A percentile compares a stretch with the other conserved stretches of the same genome.
Conservation (phyloP, 768 basidiomycete genomes). For the Pisolithus marmoratus region DNA sequence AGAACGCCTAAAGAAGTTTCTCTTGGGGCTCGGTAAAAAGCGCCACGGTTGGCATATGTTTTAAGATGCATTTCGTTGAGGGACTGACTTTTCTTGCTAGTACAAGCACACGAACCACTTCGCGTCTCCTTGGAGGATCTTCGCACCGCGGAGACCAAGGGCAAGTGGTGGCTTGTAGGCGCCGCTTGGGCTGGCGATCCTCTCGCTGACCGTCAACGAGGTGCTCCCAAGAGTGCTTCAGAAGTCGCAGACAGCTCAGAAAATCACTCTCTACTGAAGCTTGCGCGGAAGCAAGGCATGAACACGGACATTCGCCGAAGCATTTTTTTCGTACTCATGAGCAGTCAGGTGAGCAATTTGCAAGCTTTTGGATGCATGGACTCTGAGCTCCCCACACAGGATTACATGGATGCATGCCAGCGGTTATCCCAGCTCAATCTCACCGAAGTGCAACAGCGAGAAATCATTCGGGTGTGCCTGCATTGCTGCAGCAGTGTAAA, state of each 20-base stretch:
- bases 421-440: conserved; percentile 79
- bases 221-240: conserved; percentile 15
- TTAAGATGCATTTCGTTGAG: neutral
- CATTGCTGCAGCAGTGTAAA: conserved; percentile 81
- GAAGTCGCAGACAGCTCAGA: conserved; percentile 26
- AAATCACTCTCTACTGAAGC: conserved; percentile 44
- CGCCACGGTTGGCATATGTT: conserved; percentile 47
- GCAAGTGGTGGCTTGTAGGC: conserved; percentile 99
- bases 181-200: conserved; percentile 97
- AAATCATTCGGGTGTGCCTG: conserved; percentile 85
- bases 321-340: conserved; percentile 93
- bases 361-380: neutral
- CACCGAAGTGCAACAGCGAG: conserved; percentile 87
- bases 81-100: conserved; percentile 34
- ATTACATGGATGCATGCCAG: conserved; percentile 94
- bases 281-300: conserved; percentile 97
- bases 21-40: conserved; percentile 70
- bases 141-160: conserved; percentile 74
- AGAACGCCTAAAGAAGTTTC: too few relatives aligned
- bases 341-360: conserved; percentile 67
- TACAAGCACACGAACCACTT: conserved; percentile 78
- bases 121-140: conserved; percentile 84
- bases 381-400: conserved; percentile 43
- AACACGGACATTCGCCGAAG: conserved; percentile 92
- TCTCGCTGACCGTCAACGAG: conserved; percentile 62